Base-by-base conservation (phyloP, 1,139 yeast genomes). In the Saccharomycopsis phalli region DNA sequence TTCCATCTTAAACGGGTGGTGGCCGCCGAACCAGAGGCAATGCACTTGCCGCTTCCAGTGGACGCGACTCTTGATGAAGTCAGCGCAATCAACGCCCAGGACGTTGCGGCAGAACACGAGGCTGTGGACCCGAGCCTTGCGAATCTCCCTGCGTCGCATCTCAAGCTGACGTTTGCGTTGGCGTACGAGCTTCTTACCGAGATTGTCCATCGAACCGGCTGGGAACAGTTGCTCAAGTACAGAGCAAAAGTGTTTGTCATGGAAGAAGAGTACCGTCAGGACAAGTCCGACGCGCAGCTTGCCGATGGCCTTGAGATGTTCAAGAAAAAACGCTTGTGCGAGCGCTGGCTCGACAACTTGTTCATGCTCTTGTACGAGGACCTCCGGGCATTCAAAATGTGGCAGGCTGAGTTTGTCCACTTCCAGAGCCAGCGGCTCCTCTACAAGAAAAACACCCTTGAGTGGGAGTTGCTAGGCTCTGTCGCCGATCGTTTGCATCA, bases 321-420 rank as follows among this genome's bases (percentile, higher is more conserved):
- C 56, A 72, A 73, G 49, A 68, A 72, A 56, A 93, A 93, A 56
- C 70, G 98, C 49, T 69, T 93, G 44, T 91, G 98, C 62, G 98
- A 93, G 62, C 74, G 97, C 54, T 88, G 98, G 95, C 70, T 93
- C 49, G 99, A 93, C 58, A 84, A 87, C 53, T 66, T 93, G 47
- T 91, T 93, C 59, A 81, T 91, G 84, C 71, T 88, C 21, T 67
- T 91, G 46, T 93, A 87, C 56, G 97, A 88, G 53, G 97, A 93
- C 56, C 71, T 91, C 53, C 74, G 93, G 49, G 86, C 87, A 3
- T 91, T 84, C 55, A 81, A 96, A 4, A 75, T 86, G 65, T 91
- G 97, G 96, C 93, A 91, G 55, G 88, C 95, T 2, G 97, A 91
- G 57, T 73, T 78, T 47, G 76, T 84, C 52, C 83, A 84, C 49